phyloP scores from a whole-genome alignment of 1,139 yeast genomes.

The Blastobotrys petasosporus region DNA sequence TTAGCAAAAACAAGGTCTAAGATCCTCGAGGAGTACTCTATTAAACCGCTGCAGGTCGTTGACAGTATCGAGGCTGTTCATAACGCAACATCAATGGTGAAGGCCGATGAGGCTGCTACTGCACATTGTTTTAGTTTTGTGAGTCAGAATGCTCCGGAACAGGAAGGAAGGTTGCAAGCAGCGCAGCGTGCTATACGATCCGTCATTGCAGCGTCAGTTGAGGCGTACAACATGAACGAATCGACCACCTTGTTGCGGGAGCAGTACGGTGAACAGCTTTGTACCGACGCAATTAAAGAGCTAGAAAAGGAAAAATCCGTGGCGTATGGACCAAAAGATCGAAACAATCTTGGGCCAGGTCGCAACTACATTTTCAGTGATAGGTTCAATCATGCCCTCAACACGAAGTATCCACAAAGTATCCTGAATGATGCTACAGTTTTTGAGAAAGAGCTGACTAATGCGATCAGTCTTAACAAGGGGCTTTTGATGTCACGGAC shows the following conservation, averaged over 20 bases:
- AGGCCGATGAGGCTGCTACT: conserved; percentile 25
- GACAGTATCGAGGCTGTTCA: conserved; percentile 21
- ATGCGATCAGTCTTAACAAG: conserved; percentile 39
- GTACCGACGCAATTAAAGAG: conserved; percentile 47
- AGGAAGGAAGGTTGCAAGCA: conserved; percentile 12
- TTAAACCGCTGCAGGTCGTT: conserved; percentile 22
- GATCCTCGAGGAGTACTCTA: not conserved
- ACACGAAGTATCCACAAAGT: conserved; percentile 38
- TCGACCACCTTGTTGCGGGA: conserved; percentile 41
- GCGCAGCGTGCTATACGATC: conserved; percentile 44
- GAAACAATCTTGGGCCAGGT: conserved; percentile 38
- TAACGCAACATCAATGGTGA: conserved; percentile 26
- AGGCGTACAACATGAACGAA: conserved; percentile 41
- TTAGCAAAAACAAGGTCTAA: conserved; percentile 26
- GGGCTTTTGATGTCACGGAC: conserved; percentile 56
- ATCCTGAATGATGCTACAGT: conserved; percentile 44
- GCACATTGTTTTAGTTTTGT: conserved; percentile 16
- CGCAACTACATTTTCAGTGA: conserved; percentile 56
- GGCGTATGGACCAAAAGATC: conserved; percentile 43
- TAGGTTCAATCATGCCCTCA: conserved; percentile 41
- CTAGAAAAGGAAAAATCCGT: conserved; percentile 53
- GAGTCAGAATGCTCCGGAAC: conserved; percentile 4
- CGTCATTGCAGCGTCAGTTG: conserved; percentile 52
- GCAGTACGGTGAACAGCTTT: conserved; percentile 39
- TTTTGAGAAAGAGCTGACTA: conserved; percentile 40